These are phyloP conservation scores for Ophiocordyceps unilateralis DNA, from an alignment of 2,329 filamentous ascomycete genomes.

Conservation along the genomic window DNA sequence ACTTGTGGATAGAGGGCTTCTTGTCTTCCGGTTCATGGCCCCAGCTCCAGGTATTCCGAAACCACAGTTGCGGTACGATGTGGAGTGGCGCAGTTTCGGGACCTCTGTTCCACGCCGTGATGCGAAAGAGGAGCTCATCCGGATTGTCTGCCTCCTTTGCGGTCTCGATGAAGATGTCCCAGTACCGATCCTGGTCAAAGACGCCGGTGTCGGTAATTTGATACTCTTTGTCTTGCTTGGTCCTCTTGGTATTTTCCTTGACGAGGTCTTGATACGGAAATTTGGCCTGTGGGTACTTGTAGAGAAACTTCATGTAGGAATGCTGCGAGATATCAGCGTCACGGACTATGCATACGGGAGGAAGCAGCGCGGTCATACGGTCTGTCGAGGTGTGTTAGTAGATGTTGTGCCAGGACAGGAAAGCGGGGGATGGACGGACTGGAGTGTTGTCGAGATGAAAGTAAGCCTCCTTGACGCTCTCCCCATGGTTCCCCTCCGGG, in stretches of 20 bases:
- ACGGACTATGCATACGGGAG: neutral
- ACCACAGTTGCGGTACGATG: conserved; percentile 90
- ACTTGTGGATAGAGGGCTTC: conserved; percentile 61
- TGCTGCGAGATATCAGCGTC: conserved; percentile 36
- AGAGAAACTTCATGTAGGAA: conserved; percentile 97
- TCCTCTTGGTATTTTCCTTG: conserved; percentile 63
- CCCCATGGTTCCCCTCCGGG: conserved; percentile 91
- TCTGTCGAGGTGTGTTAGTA: conserved; percentile 17
- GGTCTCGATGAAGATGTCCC: conserved; percentile 94
- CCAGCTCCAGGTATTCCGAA: conserved; percentile 96
- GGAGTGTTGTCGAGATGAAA: conserved; percentile 95
- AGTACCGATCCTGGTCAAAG: conserved; percentile 82
- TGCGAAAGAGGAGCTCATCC: conserved; percentile 81
- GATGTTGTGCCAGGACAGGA: neutral
- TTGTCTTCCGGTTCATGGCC: conserved; percentile 57
- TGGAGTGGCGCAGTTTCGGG: conserved; percentile 81
- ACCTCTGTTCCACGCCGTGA: conserved; percentile 91
- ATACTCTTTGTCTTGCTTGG: conserved; percentile 69
- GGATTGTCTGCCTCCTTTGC: conserved; percentile 87
- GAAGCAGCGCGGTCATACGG: conserved; percentile 17
- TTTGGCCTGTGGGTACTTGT: conserved; percentile 85
- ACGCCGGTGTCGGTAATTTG: conserved; percentile 78
- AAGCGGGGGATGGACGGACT: conserved; percentile 17
- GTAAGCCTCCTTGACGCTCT: conserved; percentile 91
- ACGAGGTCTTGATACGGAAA: conserved; percentile 87